Evolutionary conservation across 1,284 basidiomycete species (phyloP), one percentile per base, ranked within the genome.

Genomic region (Coniferiporia sulphurascens): DNA sequence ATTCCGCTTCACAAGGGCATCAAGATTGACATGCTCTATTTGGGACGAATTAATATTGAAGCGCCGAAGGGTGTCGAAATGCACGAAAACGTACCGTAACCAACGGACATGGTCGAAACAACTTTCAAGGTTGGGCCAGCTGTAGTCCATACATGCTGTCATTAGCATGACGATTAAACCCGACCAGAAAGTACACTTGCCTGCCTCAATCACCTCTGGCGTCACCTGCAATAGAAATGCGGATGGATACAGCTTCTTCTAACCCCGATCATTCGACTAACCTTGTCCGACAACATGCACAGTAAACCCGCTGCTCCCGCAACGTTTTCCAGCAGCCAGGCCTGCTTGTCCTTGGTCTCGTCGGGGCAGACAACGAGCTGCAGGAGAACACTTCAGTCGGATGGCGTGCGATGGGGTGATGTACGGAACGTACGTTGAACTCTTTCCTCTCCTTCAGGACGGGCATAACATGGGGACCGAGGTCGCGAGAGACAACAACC

Each of bases 91-190:
- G 63, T 65, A 92, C 92, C 92, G 70, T 89, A 91, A 48, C 93
- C 92, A 17, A 94, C 92, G 17, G 89, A 91, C 83, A 96, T 91
- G 0, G 95, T 98, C 0, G 93, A 95, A 6, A 98, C 81, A 17
- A 90, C 86, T 59, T 83, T 84, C 10, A 98, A 78, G 53, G 71
- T 78, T 0, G 87, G 76, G 4, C 91, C 89, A 62, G 89, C 91
- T 90, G 62, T 1, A 34, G 35, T 46, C 34, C 17, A 21, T 27
- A 21, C 49, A 27, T 56, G 58, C 53, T 56, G 56, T 38, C 38
- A 45, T 48, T 49, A 13, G 51, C 50, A 21, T 13, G 19, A 21
- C 15, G 17, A 50, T 41, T 45, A 35, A 46, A 13, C 15, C 9
- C 48, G 15, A 61, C 55, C 10, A 55, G 55, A n/a, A 67, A 64